Evolutionary conservation across 345 rosid species (phyloP).

Genomic region (Brassica carinata): DNA sequence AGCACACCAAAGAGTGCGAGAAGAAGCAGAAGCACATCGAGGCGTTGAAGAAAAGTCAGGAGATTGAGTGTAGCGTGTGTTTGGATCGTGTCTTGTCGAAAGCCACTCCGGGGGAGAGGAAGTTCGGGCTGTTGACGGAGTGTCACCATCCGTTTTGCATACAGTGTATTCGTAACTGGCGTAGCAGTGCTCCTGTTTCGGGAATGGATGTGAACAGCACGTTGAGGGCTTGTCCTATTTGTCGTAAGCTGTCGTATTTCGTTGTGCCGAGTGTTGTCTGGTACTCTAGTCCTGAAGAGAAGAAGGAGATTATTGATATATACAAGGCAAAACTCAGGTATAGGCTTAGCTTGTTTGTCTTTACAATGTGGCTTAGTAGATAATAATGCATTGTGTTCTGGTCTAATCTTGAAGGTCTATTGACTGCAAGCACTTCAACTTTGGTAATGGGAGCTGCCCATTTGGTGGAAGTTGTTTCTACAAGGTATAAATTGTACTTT

Average conservation of each 20-base stretch:
- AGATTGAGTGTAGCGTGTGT: conserved; percentile 87
- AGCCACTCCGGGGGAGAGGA: conserved; percentile 72
- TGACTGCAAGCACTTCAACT: conserved; percentile 82
- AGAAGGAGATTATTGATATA: conserved; percentile 68
- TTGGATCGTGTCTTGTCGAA: conserved; percentile 78
- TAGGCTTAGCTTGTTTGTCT: not conserved
- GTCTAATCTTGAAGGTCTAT: conserved; percentile 47
- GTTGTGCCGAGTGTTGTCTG: conserved; percentile 95
- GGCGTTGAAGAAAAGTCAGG: conserved; percentile 70
- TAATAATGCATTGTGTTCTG: not conserved
- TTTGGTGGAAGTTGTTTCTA: conserved; percentile 92
- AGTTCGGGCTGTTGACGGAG: conserved; percentile 80
- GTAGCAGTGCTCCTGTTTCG: conserved; percentile 75
- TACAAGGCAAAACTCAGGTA: conserved; percentile 93
- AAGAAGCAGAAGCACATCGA: conserved; percentile 75
- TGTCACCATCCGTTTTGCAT: conserved; percentile 92
- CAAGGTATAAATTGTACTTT: conserved; percentile 50
- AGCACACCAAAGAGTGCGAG: conserved; percentile 68
- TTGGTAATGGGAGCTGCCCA: conserved; percentile 85
- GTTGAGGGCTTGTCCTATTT: conserved; percentile 87
- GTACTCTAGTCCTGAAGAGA: conserved; percentile 82
- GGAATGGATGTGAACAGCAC: conserved; percentile 88
- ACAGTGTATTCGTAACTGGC: conserved; percentile 89
- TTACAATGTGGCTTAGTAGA: not conserved
- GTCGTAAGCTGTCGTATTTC: conserved; percentile 93